Conservation (phyloP, 78 protist species). For the Dictyostelium intermedium region DNA sequence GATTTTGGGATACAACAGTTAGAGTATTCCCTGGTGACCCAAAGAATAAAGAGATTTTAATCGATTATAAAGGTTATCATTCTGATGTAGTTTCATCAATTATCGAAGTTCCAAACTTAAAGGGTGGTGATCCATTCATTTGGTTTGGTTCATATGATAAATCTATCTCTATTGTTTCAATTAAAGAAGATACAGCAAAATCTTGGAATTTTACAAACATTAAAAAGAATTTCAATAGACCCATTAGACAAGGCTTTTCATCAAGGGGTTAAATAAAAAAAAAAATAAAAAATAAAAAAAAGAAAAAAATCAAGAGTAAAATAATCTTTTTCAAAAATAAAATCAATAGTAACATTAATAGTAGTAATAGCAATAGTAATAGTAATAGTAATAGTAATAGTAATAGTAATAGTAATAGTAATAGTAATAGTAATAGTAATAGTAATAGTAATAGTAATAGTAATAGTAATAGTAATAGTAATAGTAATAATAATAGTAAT, state of each 20-base stretch:
- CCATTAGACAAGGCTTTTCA: constrained; percentile 32
- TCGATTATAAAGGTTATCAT: constrained; percentile 22
- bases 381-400: too few relatives aligned
- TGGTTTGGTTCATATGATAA: constrained; percentile 61
- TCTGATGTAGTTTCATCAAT: constrained; percentile 55
- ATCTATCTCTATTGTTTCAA: neutral
- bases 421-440: too few relatives aligned
- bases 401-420: too few relatives aligned
- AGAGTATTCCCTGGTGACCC: constrained; percentile 45
- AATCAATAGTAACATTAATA: neutral
- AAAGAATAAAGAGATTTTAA: constrained; percentile 29
- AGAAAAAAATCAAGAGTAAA: too few relatives aligned
- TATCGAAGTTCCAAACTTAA: constrained; percentile 61
- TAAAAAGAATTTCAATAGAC: neutral
- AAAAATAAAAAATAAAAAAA: neutral
- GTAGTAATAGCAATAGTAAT: too few relatives aligned
- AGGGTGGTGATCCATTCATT: constrained; percentile 41
- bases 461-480: too few relatives aligned
- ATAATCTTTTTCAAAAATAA: neutral
- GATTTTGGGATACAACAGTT: constrained; percentile 53
- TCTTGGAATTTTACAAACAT: constrained; percentile 23
- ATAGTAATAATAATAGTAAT: too few relatives aligned
- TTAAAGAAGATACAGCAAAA: neutral
- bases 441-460: too few relatives aligned
- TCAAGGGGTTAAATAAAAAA: constrained; percentile 19